Base-by-base conservation (phyloP, 108 stramenopile genomes). In the Skeletonema costatum region DNA sequence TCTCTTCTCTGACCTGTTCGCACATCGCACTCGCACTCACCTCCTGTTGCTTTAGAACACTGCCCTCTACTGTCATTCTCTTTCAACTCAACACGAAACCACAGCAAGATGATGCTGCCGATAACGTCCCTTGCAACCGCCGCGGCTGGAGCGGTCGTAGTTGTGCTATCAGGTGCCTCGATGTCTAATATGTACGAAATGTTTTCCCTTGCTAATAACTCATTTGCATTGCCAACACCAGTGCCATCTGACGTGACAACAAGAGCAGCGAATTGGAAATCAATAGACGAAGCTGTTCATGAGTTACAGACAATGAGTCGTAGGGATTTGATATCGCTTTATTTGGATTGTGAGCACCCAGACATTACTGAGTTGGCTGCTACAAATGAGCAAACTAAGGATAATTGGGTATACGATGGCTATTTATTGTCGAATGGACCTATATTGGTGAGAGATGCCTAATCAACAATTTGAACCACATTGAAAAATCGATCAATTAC, bases 401-500 rank as follows among this genome's bases (percentile, higher is more conserved):
- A 41, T 10, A 33, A 14, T 17, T 46, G 61, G 69, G 30, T 50
- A 13, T 78, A 70, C 38, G 77, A 78, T 58, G 77, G 77, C 19
- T 71, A 65, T 66, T 19, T 78, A 46, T 48, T 78, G 30, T 62
- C 58, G 2, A 78, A 78, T 71, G 77, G 77, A 25, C 77, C 50
- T 5, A 64, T 78, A 60, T 44, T 78, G 70, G 77, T 78, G 60
- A 64, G 51, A 60, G 32, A 44, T 41, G 19, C 44, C 19, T 6
- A 36, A 8, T 64, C n/a, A 46, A 64, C 21, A 5, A 14, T 41
- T 30, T 7, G n/a, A 8, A 3, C 33, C 50, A 41, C 29, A 30
- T 68, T 25, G 2, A 25, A 21, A 56, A 56, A 56, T 7, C 25
- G 2, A 56, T 10, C 31, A 16, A 1, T 64, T 33, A 8, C 64